Evolutionary conservation across 257 asterid species (phyloP).

Genomic region (Solanum virginianum): DNA sequence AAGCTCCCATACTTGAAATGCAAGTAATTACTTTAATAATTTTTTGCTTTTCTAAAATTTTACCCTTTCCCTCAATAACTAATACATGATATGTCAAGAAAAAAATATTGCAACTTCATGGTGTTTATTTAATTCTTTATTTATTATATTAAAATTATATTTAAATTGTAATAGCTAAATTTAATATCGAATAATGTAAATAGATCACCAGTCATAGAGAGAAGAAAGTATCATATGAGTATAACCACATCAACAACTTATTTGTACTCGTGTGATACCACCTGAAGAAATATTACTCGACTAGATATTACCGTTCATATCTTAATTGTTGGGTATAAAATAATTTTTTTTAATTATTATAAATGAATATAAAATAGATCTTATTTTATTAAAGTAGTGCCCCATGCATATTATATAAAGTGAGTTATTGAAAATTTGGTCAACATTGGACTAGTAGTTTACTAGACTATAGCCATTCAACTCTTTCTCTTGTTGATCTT

Average conservation of each 20-base stretch:
- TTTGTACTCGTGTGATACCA: too few relatives aligned
- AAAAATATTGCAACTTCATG: background rate
- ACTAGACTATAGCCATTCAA: background rate
- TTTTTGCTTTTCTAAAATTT: background rate
- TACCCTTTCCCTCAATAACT: background rate
- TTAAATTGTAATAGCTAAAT: background rate
- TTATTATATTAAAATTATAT: background rate
- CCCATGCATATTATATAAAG: background rate
- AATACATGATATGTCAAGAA: background rate
- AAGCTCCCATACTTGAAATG: slow-evolving; percentile 1
- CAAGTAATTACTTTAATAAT: background rate
- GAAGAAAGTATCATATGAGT: background rate
- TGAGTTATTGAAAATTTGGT: background rate
- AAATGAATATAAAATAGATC: too few relatives aligned
- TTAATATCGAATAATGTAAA: background rate
- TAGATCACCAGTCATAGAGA: background rate
- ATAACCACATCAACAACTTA: too few relatives aligned
- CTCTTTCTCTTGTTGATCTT: background rate
- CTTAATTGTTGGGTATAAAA: too few relatives aligned
- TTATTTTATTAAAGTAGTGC: background rate
- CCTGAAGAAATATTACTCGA: too few relatives aligned
- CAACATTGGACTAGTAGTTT: background rate
- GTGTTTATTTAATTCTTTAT: background rate
- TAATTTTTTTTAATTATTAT: too few relatives aligned
- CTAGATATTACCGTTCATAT: too few relatives aligned